Conservation (phyloP, 176 grass and related monocot genomes). For the Triticum timopheevii region DNA sequence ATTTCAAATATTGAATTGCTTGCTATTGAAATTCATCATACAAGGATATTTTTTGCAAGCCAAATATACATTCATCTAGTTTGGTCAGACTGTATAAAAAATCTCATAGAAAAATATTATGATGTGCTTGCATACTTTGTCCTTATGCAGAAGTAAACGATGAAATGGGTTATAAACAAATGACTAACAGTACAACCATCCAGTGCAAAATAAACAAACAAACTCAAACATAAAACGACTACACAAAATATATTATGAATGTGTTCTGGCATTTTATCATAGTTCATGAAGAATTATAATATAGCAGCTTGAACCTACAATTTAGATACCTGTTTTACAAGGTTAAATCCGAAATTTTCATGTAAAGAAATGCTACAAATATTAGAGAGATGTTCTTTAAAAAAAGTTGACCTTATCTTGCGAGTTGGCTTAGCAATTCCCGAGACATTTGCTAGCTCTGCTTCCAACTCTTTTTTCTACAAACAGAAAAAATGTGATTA, state of each 20-base stretch:
- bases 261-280: not conserved
- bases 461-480: slow-evolving; percentile 99
- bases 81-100: not conserved
- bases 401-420: slow-evolving; percentile 83
- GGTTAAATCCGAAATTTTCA: slow-evolving; percentile 2
- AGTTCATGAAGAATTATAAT: not conserved
- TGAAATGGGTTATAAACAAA: not conserved
- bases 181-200: not conserved
- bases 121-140: not conserved
- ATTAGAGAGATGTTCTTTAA: not conserved
- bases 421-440: slow-evolving; percentile 85
- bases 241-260: not conserved
- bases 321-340: not conserved
- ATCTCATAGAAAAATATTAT: not conserved
- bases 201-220: not conserved
- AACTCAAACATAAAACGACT: not conserved
- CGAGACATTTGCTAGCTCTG: slow-evolving; percentile 78
- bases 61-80: not conserved
- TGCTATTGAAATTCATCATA: not conserved
- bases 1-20: not conserved
- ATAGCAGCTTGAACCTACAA: not conserved
- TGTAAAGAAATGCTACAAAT: slow-evolving; percentile 1
- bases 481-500: slow-evolving; percentile 36
- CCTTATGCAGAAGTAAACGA: not conserved
- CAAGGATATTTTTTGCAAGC: not conserved